phyloP scores from a whole-genome alignment of 1,284 basidiomycete genomes.

The Inonotus obliquus region DNA sequence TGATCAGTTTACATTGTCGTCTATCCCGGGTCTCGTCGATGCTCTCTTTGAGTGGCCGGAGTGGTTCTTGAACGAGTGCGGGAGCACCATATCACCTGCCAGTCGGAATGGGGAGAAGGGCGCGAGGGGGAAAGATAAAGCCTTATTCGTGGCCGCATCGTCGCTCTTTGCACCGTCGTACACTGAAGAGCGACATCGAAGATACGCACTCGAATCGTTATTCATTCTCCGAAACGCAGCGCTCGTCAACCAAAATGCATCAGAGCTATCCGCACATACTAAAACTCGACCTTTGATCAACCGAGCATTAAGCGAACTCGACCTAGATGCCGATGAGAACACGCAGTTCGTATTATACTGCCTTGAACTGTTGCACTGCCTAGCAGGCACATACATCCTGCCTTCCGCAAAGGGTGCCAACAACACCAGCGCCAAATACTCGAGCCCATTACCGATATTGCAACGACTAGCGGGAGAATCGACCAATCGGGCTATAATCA shows the following conservation, averaged over 20 bases:
- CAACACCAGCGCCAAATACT: constrained; percentile 22
- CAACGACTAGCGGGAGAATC: constrained; percentile 50
- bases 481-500: constrained; percentile 67
- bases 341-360: constrained; percentile 64
- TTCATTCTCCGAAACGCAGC: constrained; percentile 76
- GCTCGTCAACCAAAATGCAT: constrained; percentile 57
- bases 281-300: constrained; percentile 59
- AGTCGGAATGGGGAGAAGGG: constrained; percentile 36
- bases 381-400: constrained; percentile 41
- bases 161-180: constrained; percentile 52
- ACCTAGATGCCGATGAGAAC: constrained; percentile 53
- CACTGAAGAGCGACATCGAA: constrained; percentile 47
- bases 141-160: constrained; percentile 26
- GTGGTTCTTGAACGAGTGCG: constrained; percentile 43
- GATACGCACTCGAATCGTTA: constrained; percentile 69
- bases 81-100: not conserved
- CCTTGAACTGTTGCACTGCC: constrained; percentile 59
- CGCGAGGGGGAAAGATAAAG: constrained; percentile 18
- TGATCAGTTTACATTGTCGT: constrained; percentile 64
- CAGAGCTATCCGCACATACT: constrained; percentile 51
- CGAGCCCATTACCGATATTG: constrained; percentile 46
- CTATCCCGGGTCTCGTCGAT: constrained; percentile 71
- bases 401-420: constrained; percentile 27
- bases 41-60: constrained; percentile 78
- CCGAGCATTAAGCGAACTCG: constrained; percentile 44